A percentile compares a stretch with the other conserved stretches of the same genome.
Conservation (phyloP, 2,329 filamentous ascomycete genomes). For the Pseudogymnoascus sp. region DNA sequence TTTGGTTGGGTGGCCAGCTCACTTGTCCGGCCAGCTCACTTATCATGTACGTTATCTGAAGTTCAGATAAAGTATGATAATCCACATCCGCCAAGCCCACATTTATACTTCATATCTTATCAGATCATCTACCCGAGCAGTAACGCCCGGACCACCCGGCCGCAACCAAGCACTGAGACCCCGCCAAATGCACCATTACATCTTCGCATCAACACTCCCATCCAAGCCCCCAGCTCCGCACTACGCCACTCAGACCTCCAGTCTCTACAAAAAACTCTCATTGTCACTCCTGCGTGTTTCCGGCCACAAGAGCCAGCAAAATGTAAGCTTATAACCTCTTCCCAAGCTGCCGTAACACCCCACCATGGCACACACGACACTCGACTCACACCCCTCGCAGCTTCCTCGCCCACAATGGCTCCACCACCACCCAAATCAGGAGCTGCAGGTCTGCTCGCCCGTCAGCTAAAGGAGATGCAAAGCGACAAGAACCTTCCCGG, state of each 20-base stretch:
- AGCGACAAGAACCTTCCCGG: constrained; percentile 83
- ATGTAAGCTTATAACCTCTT: background rate
- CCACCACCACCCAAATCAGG: constrained; percentile 15
- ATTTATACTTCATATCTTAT: background rate
- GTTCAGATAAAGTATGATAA: background rate
- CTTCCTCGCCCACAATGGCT: background rate
- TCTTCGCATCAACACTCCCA: constrained; percentile 3
- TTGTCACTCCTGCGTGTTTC: background rate
- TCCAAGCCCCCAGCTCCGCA: background rate
- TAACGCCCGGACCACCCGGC: background rate
- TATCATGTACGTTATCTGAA: no score
- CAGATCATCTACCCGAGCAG: constrained; percentile 1
- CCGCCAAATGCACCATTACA: constrained; percentile 7
- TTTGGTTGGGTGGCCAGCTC: no score
- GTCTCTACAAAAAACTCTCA: background rate
- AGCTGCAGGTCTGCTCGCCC: constrained; percentile 65
- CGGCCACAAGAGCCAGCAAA: background rate
- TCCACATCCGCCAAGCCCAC: background rate
- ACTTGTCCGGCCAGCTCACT: no score
- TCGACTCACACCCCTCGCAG: background rate
- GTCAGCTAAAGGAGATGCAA: constrained; percentile 93
- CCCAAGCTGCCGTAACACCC: background rate
- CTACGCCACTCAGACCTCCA: background rate
- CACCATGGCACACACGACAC: background rate
- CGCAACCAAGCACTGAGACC: background rate